phyloP scores from a whole-genome alignment of 2,329 filamentous ascomycete species.

The Fonsecaea erecta region DNA sequence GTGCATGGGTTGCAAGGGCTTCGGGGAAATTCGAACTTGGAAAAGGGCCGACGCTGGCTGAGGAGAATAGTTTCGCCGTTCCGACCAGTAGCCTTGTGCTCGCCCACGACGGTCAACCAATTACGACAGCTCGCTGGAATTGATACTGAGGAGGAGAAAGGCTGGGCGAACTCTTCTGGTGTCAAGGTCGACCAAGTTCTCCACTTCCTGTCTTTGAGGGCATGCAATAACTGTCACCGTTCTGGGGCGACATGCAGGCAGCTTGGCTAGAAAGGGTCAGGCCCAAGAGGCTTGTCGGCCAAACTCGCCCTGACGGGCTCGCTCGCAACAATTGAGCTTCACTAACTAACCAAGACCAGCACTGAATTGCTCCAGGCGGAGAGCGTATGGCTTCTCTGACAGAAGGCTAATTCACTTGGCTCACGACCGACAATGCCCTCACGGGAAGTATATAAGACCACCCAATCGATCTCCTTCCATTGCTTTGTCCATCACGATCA shows the following conservation, averaged over 20 bases:
- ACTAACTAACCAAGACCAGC: neutral
- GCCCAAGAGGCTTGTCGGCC: constrained; percentile 16
- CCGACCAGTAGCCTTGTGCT: constrained; percentile 11
- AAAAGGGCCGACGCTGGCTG: constrained; percentile 17
- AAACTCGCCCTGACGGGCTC: constrained; percentile 12
- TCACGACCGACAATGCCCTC: constrained; percentile 4
- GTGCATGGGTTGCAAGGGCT: neutral
- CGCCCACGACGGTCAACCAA: constrained; percentile 6
- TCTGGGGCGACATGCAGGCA: constrained; percentile 2
- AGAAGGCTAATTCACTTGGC: constrained; percentile 3
- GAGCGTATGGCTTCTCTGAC: neutral
- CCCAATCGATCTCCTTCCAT: constrained; percentile 4
- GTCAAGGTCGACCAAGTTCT: neutral
- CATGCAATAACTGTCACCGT: neutral
- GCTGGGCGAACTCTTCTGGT: neutral
- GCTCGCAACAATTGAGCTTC: neutral
- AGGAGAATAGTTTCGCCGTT: constrained; percentile 32
- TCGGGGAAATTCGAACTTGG: constrained; percentile 19
- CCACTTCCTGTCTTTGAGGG: constrained; percentile 10
- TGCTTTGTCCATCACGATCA: constrained; percentile 13
- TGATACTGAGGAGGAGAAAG: constrained; percentile 7
- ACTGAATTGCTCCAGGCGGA: neutral
- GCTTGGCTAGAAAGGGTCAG: constrained; percentile 8
- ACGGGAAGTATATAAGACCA: constrained; percentile 15
- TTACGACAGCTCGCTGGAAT: constrained; percentile 27